Evolutionary conservation across 1,139 yeast species (phyloP), one percentile per base, ranked within the genome.

Genomic region (Protomyces arabidopsidicola): DNA sequence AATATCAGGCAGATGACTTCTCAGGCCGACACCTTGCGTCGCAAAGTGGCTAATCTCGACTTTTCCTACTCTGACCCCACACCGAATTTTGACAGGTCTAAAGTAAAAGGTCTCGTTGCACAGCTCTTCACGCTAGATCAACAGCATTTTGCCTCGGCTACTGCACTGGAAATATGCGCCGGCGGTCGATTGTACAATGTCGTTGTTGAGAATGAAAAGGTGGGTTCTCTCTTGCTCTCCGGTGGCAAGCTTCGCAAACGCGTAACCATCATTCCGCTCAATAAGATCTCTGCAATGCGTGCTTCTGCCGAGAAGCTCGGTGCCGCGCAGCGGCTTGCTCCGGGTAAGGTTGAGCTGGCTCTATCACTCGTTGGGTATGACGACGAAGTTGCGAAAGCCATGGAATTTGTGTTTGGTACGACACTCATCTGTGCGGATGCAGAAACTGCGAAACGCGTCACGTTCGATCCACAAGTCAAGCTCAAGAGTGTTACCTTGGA

Each of bases 121-220:
- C 95, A 88, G 71, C 76, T 93, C 60, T 90, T 95, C 72, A 77
- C 81, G 1, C 74, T 95, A 34, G 82, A 82, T 22, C 84, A 84
- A 65, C 72, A 79, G 1, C 83, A 87, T 65, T 75, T 77, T 60
- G 81, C 83, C 42, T 85, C 86, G 66, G 87, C 96, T 0, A 80
- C 87, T 52, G 98, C 98, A 0, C 77, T 95, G 55, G 98, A 95
- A 74, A 87, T 89, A 1, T 88, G 97, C 75, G 98, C 98, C 3
- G 98, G 98, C 56, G 95, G 93, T 2, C 80, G 95, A 69, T 76
- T 95, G 48, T 95, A 85, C 74, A 90, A 91, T 71, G 90, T 95
- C 48, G 90, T 95, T 60, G 98, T 95, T 39, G 97, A 91, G 70
- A 86, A 83, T 63, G 95, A 95, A 65, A 84, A 79, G 31, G 87